Evolutionary conservation across 208 protist species (phyloP), one percentile per base, ranked within the genome.

Genomic region (Crithidia sp.): DNA sequence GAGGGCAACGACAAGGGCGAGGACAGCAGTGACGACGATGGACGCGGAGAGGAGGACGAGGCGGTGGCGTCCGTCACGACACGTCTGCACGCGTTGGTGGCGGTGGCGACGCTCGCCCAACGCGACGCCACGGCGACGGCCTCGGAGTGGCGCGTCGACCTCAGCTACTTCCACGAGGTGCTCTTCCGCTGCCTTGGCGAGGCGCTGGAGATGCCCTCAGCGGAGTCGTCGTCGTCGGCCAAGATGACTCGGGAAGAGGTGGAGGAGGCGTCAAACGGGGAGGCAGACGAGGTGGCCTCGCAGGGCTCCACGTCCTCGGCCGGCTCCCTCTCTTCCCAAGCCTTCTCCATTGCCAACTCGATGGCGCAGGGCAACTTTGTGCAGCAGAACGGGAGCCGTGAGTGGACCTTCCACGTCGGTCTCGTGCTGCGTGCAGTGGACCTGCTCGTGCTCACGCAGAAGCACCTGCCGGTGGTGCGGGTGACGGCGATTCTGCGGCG

Each of bases 81-180:
- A 50, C 89, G 90, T 70, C 74, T 97, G 71, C 93, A 97, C 73
- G 90, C 93, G 40, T 84, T 97, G 58, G 90, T 97, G 39, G 90
- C 93, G 7, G 93, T 95, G 58, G 90, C 93, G 0, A 92, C 93
- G 13, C 71, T 97, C 7, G 91, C 91, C n/a, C 90, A 96, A 71
- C 81, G 85, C 65, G 93, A 97, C 64, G 89, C 89, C 49, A 97
- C 88, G 14, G 73, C 82, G 39, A 94, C 86, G 55, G 88, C 81
- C 14, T 77, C 82, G 37, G 89, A 97, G 70, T 97, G 93, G 91
- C 87, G 93, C 13, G 93, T 97, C 19, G 93, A 97, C 74, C 88
- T 97, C 47, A 96, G 91, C 83, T 96, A 95, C 84, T 97, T 97
- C 67, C 93, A 97, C 71, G 93, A 97, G 78, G 82, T 96, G 8